Evolutionary conservation across 2,329 filamentous ascomycete genomes (phyloP), one percentile per base, ranked within the genome.

Genomic region (Ophiocordyceps unilateralis): DNA sequence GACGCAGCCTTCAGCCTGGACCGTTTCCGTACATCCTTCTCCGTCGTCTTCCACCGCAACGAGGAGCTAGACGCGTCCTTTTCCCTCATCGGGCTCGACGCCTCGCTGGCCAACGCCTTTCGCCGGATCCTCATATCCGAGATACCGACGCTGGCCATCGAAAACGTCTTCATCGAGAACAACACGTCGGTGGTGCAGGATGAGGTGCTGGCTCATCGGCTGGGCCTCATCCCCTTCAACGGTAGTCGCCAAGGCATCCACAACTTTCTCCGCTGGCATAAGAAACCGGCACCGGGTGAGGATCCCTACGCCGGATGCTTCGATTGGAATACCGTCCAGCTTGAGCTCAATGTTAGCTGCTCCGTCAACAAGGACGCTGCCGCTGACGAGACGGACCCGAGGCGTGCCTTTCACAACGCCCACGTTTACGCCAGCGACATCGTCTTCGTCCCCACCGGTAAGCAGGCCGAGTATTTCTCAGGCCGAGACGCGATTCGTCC

Each of bases 141-240:
- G 67, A 83, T 98, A 43, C 87, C 89, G 17, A 91, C 87, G 2
- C 74, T 98, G 39, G 91, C 93, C 51, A 88, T 98, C 55, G 91
- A 98, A 69, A 81, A 78, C 48, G 85, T 93, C 58, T 98, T 83
- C 65, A 79, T 96, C 49, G 76, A 85, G 59, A 93, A 95, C 69
- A 98, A 98, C 69, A 96, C 89, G 41, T 94, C 86, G 5, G 87
- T 98, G 30, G 91, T 98, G 55, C 89, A 96, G 61, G 91, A 98
- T 58, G 91, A 98, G 67, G 89, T 98, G 5, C 78, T 98, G 42
- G 81, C 88, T 15, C 84, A 91, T 60, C 76, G 91, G 39, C 70
- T 98, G 26, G 91, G 91, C 46, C 76, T 98, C 39, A 82, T 98
- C 43, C 91, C 93, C 17, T 80, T 98, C 52, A 82, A 80, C 50